These are phyloP conservation scores for Myrica gale DNA, from an alignment of 306 rosid species.

Conservation along the genomic window DNA sequence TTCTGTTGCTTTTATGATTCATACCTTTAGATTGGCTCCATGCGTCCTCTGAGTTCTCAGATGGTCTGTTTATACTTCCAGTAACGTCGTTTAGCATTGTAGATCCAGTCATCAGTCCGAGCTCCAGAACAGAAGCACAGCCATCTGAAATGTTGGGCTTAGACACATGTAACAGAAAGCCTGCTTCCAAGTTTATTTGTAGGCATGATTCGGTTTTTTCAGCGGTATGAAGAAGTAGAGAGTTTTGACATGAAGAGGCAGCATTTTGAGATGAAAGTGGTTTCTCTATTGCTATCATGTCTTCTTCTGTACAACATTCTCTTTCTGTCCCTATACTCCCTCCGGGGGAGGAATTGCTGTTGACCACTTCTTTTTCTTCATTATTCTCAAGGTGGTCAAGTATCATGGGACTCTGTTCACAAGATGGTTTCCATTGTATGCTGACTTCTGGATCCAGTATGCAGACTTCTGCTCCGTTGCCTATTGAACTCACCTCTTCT, in stretches of 20 bases:
- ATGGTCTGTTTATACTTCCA: slow-evolving; percentile 20
- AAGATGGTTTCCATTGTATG: slow-evolving; percentile 32
- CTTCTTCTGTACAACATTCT: slow-evolving; percentile 30
- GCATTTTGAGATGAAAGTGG: slow-evolving; percentile 47
- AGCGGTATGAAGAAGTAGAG: slow-evolving; percentile 52
- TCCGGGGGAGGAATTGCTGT: slow-evolving; percentile 31
- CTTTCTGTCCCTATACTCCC: slow-evolving; percentile 34
- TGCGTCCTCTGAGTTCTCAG: slow-evolving; percentile 28
- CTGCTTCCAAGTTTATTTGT: slow-evolving; percentile 74
- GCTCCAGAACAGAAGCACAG: slow-evolving; percentile 43
- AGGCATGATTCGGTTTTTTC: slow-evolving; percentile 60
- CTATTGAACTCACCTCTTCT: slow-evolving; percentile 21
- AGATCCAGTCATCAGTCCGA: slow-evolving; percentile 48
- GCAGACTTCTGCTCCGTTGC: slow-evolving; percentile 44
- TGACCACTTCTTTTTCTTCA: slow-evolving; percentile 34
- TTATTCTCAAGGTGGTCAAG: slow-evolving; percentile 27
- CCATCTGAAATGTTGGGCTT: slow-evolving; percentile 34
- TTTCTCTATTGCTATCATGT: slow-evolving; percentile 37
- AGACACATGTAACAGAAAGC: slow-evolving; percentile 48
- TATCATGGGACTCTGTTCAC: slow-evolving; percentile 30
- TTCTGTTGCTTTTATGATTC: slow-evolving; percentile 36
- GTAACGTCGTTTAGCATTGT: slow-evolving; percentile 38
- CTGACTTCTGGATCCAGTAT: slow-evolving; percentile 26
- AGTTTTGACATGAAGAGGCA: slow-evolving; percentile 51
- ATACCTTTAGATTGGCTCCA: slow-evolving; percentile 24